Evolutionary conservation across 129 eudicot species (phyloP).

Genomic region (Glebionis coronaria): DNA sequence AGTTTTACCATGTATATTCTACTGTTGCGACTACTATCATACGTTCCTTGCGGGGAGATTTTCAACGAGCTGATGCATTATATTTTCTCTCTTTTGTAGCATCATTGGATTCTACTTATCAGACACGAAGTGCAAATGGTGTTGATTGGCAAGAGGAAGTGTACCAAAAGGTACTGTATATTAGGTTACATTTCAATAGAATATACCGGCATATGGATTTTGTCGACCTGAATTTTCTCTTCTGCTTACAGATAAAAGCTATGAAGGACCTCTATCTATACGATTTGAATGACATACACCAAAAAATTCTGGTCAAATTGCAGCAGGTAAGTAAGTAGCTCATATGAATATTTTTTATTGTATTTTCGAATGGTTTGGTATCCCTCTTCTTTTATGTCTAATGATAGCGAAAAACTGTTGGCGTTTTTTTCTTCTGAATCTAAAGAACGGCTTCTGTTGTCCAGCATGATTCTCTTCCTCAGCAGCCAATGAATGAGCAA

Average conservation of each 20-base stretch:
- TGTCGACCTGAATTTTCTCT: background rate
- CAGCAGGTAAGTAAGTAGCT: slow-evolving; percentile 51
- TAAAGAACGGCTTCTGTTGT: slow-evolving; percentile 17
- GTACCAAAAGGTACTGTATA: slow-evolving; percentile 74
- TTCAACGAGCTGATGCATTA: slow-evolving; percentile 20
- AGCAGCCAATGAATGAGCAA: slow-evolving; percentile 65
- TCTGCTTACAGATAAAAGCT: slow-evolving; percentile 67
- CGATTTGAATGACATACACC: slow-evolving; percentile 73
- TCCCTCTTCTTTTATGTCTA: no score
- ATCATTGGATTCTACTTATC: slow-evolving; percentile 80
- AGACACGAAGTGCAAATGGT: slow-evolving; percentile 62
- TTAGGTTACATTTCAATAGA: slow-evolving; percentile 7
- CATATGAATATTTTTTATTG: background rate
- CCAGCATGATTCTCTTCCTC: slow-evolving; percentile 79
- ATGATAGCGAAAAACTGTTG: no score
- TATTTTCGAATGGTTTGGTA: no score
- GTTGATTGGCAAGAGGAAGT: slow-evolving; percentile 98
- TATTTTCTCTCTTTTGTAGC: slow-evolving; percentile 38
- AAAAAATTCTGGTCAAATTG: slow-evolving; percentile 64
- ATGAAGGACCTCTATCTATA: slow-evolving; percentile 76
- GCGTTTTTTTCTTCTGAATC: background rate
- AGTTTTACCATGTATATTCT: no score
- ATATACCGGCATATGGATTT: background rate
- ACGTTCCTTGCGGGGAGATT: slow-evolving; percentile 14
- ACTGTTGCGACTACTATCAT: no score